Evolutionary conservation across 1,284 basidiomycete species (phyloP).

Genomic region (Ustilago shanxiensis): DNA sequence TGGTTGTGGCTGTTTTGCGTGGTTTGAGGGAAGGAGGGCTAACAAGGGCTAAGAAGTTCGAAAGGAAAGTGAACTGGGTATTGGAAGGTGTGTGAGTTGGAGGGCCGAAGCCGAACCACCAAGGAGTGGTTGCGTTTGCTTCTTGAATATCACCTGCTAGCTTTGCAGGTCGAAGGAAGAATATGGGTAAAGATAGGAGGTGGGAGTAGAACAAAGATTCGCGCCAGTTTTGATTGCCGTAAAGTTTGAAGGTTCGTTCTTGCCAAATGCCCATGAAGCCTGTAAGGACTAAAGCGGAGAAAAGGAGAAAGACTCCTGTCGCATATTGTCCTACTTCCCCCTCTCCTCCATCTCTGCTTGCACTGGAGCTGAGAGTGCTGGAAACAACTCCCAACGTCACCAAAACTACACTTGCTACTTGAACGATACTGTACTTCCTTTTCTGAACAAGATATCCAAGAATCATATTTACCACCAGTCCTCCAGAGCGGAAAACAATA

Average conservation of each 20-base stretch:
- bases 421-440: slow-evolving; percentile 64
- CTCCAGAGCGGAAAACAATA: slow-evolving; percentile 92
- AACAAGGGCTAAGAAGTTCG: slow-evolving; percentile 12
- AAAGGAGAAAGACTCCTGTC: slow-evolving; percentile 80
- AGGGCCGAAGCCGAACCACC: slow-evolving; percentile 52
- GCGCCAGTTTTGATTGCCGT: slow-evolving; percentile 81
- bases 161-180: slow-evolving; percentile 67
- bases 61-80: background rate
- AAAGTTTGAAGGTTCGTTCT: slow-evolving; percentile 81
- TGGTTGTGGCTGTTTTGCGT: background rate
- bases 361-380: slow-evolving; percentile 79
- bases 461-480: slow-evolving; percentile 83
- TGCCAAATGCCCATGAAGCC: slow-evolving; percentile 88
- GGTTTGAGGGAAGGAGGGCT: background rate
- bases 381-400: slow-evolving; percentile 86
- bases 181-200: slow-evolving; percentile 80
- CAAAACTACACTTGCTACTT: slow-evolving; percentile 77
- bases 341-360: background rate
- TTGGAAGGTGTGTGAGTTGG: background rate
- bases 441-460: slow-evolving; percentile 77
- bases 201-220: slow-evolving; percentile 87
- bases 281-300: slow-evolving; percentile 82
- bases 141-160: slow-evolving; percentile 32
- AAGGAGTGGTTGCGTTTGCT: slow-evolving; percentile 54
- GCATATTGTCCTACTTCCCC: slow-evolving; percentile 73